phyloP scores from a whole-genome alignment of 345 rosid species.

The Eucalyptus cladocalyx region DNA sequence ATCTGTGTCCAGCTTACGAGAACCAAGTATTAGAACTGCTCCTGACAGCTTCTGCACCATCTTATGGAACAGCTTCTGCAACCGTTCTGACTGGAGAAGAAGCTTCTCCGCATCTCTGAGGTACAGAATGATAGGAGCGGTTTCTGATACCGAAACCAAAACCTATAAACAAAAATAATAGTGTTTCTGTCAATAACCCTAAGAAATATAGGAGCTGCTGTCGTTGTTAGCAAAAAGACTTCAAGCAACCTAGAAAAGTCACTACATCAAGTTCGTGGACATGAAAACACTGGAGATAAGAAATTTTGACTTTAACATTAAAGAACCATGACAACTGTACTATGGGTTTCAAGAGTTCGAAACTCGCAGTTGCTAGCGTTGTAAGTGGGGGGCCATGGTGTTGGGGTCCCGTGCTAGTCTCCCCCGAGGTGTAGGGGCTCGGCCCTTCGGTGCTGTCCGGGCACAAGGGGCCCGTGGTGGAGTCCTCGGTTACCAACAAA shows the following conservation, averaged over 20 bases:
- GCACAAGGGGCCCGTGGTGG: no score
- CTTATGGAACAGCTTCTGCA: conserved; percentile 50
- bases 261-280: not conserved
- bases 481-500: no score
- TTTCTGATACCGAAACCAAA: conserved; percentile 55
- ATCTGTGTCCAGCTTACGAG: conserved; percentile 53
- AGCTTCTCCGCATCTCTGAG: conserved; percentile 74
- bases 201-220: not conserved
- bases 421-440: no score
- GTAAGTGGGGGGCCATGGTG: no score
- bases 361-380: no score
- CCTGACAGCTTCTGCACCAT: conserved; percentile 68
- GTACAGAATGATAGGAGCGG: conserved; percentile 52
- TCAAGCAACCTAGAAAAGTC: not conserved
- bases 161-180: conserved; percentile 30
- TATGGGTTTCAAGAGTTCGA: no score
- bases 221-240: not conserved
- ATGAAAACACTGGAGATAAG: not conserved
- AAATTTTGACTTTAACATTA: not conserved
- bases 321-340: conserved; percentile 11
- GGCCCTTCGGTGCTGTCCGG: no score
- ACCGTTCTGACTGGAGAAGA: conserved; percentile 62
- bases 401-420: no score
- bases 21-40: conserved; percentile 72
- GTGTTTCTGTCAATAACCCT: not conserved